Percentiles rank a stretch among this genome's conserved stretches.
Conservation (phyloP, 2,329 filamentous ascomycete species). For the Venturiaceae sp. region DNA sequence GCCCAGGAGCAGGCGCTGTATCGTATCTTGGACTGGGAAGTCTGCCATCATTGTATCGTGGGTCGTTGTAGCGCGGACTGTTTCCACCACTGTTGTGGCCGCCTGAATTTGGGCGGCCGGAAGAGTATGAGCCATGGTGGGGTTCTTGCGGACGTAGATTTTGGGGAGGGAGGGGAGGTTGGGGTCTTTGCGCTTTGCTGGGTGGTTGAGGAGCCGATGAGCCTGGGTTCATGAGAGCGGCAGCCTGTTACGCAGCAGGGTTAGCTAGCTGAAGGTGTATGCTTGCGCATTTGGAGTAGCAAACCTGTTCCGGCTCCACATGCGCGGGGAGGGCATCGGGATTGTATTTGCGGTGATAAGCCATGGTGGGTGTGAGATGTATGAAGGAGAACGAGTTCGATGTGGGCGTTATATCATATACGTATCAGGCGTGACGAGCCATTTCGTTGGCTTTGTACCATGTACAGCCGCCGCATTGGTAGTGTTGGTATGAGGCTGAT, state of each 20-base stretch:
- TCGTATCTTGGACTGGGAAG: not conserved
- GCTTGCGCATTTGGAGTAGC: not conserved
- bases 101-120: constrained; percentile 22
- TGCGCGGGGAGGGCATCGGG: constrained; percentile 91
- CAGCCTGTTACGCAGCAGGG: constrained; percentile 11
- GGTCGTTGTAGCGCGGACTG: constrained; percentile 8
- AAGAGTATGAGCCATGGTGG: constrained; percentile 19
- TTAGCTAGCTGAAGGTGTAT: constrained; percentile 8
- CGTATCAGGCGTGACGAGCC: not conserved
- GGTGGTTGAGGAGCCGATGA: constrained; percentile 32
- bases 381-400: not conserved
- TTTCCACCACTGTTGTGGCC: constrained; percentile 21
- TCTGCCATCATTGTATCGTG: constrained; percentile 1
- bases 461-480: not conserved
- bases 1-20: not conserved
- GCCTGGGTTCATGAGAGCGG: constrained; percentile 24
- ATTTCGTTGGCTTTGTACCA: not conserved
- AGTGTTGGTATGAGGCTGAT: not conserved
- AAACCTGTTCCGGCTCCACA: constrained; percentile 63
- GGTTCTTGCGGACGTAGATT: constrained; percentile 26
- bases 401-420: not conserved
- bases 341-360: constrained; percentile 88
- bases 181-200: not conserved
- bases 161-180: constrained; percentile 23
- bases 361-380: constrained; percentile 49